Evolutionary conservation across 352 stramenopile species (phyloP).

Genomic region (Blastocystis sp.): DNA sequence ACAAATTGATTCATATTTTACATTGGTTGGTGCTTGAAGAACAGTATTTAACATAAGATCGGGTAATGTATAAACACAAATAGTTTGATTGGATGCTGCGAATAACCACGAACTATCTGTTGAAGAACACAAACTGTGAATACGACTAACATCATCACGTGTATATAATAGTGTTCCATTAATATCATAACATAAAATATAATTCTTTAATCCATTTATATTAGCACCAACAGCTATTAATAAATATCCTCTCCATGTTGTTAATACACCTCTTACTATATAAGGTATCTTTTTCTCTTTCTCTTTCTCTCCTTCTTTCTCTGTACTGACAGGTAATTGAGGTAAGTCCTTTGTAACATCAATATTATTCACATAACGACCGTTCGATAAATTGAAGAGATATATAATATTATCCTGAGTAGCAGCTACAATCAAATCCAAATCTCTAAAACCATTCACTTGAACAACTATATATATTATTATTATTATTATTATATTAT

Average conservation of each 20-base stretch:
- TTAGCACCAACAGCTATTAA: slow-evolving; percentile 4
- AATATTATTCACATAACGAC: slow-evolving; percentile 30
- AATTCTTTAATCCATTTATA: slow-evolving; percentile 4
- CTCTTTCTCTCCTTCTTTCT: slow-evolving; percentile 2
- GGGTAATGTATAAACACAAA: slow-evolving; percentile 32
- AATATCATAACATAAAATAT: slow-evolving; percentile 32
- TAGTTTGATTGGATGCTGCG: slow-evolving; percentile 12
- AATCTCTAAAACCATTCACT: background rate
- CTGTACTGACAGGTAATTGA: no score
- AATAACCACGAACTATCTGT: slow-evolving; percentile 31
- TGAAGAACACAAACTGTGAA: slow-evolving; percentile 24
- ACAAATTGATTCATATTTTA: slow-evolving; percentile 21
- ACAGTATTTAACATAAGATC: slow-evolving; percentile 35
- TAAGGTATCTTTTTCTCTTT: slow-evolving; percentile 21
- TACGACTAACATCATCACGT: slow-evolving; percentile 3
- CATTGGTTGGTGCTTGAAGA: background rate
- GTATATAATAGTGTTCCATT: slow-evolving; percentile 26
- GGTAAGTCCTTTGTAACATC: slow-evolving; percentile 12
- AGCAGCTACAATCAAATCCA: slow-evolving; percentile 26
- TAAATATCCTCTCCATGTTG: slow-evolving; percentile 33
- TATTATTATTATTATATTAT: no score
- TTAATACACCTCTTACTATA: slow-evolving; percentile 20
- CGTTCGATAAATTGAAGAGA: slow-evolving; percentile 32
- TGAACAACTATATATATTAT: slow-evolving; percentile 22
- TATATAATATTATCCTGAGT: slow-evolving; percentile 15